Evolutionary conservation across 768 basidiomycete species (phyloP), one percentile per base, ranked within the genome.

Genomic region (Phanerochaete sordida): DNA sequence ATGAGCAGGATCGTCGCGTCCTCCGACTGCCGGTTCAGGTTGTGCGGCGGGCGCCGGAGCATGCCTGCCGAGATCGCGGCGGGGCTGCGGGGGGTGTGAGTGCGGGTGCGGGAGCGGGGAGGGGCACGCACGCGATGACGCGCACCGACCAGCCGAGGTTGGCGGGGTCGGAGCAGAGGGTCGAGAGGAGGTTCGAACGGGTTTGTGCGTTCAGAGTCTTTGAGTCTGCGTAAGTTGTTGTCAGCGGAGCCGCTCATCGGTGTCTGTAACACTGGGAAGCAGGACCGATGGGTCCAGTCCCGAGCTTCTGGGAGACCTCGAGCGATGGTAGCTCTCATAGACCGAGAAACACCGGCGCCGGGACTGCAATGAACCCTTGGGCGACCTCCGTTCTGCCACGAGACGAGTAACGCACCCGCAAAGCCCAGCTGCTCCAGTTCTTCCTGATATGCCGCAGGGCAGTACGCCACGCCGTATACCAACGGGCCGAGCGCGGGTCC

Each of bases 381-480:
- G n/a, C n/a, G n/a, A n/a, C n/a, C 24, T 7, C 35, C 27, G 15
- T 27, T 24, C 21, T 16, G 21, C 26, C 27, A 33, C 8, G 31
- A 2, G 2, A 51, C 13, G 5, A 28, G 59, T 2, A 69, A n/a
- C 79, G 44, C 64, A 93, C 96, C 96, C 64, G 93, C 93, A 73
- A 99, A 98, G 0, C 96, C 97, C 3, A 98, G 79, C 13, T 79
- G 72, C 53, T 93, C 87, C 57, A 99, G 74, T 15, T 84, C 72
- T 2, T 88, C 84, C 63, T 86, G 79, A 74, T 91, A 98, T 24
- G 86, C 78, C 3, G 79, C 79, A 2, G 94, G 91, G 67, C 96
- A 98, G 69, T 93, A 98, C 0, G 97, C 95, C 26, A 96, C 86
- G 7, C 91, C 96, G 68, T 99, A 98, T 0, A 99, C 97, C 61